Evolutionary conservation across 2,329 filamentous ascomycete genomes (phyloP), one percentile per base, ranked within the genome.

Genomic region (Ilyonectria destructans): DNA sequence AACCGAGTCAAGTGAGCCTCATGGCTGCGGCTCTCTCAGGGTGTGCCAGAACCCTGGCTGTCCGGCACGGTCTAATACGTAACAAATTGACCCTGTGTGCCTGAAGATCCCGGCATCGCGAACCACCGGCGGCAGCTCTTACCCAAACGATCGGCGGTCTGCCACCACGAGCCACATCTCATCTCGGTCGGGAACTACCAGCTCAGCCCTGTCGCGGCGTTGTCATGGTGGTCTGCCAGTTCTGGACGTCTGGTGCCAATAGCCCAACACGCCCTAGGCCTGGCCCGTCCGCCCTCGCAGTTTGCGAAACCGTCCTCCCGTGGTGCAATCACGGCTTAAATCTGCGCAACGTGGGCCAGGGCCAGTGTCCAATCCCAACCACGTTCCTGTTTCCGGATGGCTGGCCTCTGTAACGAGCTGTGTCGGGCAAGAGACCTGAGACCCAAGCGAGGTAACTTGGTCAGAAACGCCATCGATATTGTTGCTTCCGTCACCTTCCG

Each of bases 271-370:
- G 51, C 51, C 57, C 31, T 57, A 64, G 64, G 65, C 70, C 67
- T 71, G 70, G 71, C 62, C 40, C 59, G 46, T 46, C 48, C 49
- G 49, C 63, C 49, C 45, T 70, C 67, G 71, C 56, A 29, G 54
- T 57, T 23, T 37, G 58, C 60, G 60, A 43, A 59, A 37, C 35
- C 21, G 52, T 40, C 23, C 51, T 29, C 40, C 40, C 55, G 33
- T 71, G 66, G 70, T 73, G 71, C 73, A 74, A 75, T 75, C 67
- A 72, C 13, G 35, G 45, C 48, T 58, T 58, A 57, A 52, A 37
- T 26, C 60, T 59, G 52, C 60, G 65, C 71, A 75, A 74, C 73
- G 73, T 75, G 74, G 54, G 45, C 69, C n/a, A 26, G 43, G n/a
- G 40, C 51, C 48, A 52, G 31, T 31, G 51, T 58, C 29, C n/a